Evolutionary conservation across 495 filamentous ascomycete species (phyloP).

Genomic region (Daldinia concentrica): DNA sequence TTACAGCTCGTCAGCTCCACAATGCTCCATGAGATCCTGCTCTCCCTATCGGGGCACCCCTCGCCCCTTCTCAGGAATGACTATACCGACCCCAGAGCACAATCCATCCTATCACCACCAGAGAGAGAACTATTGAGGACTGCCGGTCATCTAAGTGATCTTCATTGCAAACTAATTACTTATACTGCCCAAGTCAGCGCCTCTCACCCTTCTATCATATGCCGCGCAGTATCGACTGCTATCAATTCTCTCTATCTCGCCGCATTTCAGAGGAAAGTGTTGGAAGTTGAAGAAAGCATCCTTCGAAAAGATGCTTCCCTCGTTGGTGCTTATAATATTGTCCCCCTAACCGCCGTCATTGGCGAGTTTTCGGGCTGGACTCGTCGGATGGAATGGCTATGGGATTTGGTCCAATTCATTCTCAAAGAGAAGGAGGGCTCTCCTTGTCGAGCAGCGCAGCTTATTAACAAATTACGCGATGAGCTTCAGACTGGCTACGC

Average conservation of each 20-base stretch:
- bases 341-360: conserved; percentile 86
- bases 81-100: conserved; percentile 49
- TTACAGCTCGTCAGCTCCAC: conserved; percentile 38
- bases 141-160: conserved; percentile 75
- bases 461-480: conserved; percentile 78
- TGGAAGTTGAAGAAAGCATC: conserved; percentile 83
- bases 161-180: conserved; percentile 74
- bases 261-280: conserved; percentile 80
- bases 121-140: conserved; percentile 83
- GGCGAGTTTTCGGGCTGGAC: conserved; percentile 86
- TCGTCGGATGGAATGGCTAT: conserved; percentile 85
- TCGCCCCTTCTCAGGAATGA: conserved; percentile 78
- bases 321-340: conserved; percentile 91
- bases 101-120: conserved; percentile 70
- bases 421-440: conserved; percentile 53
- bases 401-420: conserved; percentile 74
- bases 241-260: conserved; percentile 78
- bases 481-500: conserved; percentile 88
- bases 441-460: conserved; percentile 56
- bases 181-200: conserved; percentile 71
- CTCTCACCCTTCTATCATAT: conserved; percentile 78
- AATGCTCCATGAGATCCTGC: conserved; percentile 98
- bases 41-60: conserved; percentile 91
- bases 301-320: conserved; percentile 72
- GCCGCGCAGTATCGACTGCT: conserved; percentile 84